Evolutionary conservation across 176 grass and related monocot species (phyloP).

Genomic region (Ensete glaucum): DNA sequence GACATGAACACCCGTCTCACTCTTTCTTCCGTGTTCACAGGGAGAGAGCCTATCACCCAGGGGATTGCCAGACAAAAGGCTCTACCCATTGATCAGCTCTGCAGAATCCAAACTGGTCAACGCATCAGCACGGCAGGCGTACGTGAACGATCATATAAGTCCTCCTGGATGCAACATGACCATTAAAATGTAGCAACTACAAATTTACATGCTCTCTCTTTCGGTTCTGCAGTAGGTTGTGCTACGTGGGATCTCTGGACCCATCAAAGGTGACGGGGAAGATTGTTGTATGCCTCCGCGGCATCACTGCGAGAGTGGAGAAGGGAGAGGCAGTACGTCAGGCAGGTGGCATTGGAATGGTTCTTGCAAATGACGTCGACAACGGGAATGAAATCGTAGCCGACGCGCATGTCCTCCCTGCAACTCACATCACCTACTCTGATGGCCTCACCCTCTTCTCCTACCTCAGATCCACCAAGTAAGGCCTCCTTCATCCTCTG

Average conservation of each 20-base stretch:
- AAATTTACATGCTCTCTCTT: background rate
- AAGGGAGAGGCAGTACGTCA: conserved; percentile 1
- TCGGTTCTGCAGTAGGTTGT: conserved; percentile 6
- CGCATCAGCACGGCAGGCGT: conserved; percentile 1
- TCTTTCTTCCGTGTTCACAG: conserved; percentile 7
- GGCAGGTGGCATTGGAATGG: conserved; percentile 5
- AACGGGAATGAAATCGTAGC: conserved; percentile 7
- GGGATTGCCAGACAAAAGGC: conserved; percentile 22
- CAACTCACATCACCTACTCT: conserved; percentile 12
- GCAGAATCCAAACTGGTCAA: conserved; percentile 18
- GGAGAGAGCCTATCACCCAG: conserved; percentile 57
- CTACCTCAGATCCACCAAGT: conserved; percentile 11
- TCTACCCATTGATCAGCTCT: conserved; percentile 41
- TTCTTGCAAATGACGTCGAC: conserved; percentile 5
- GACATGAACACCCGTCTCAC: background rate
- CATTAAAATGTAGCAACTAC: too few relatives aligned
- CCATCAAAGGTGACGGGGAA: conserved; percentile 3
- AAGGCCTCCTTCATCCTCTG: background rate
- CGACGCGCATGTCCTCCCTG: conserved; percentile 11
- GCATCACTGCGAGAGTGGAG: conserved; percentile 2
- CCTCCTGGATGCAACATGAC: too few relatives aligned
- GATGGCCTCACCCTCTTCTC: conserved; percentile 12
- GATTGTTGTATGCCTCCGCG: conserved; percentile 11
- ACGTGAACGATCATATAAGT: background rate
- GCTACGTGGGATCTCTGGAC: conserved; percentile 4